phyloP scores from a whole-genome alignment of 2,329 filamentous ascomycete species.

The Ophiostoma quercus region DNA sequence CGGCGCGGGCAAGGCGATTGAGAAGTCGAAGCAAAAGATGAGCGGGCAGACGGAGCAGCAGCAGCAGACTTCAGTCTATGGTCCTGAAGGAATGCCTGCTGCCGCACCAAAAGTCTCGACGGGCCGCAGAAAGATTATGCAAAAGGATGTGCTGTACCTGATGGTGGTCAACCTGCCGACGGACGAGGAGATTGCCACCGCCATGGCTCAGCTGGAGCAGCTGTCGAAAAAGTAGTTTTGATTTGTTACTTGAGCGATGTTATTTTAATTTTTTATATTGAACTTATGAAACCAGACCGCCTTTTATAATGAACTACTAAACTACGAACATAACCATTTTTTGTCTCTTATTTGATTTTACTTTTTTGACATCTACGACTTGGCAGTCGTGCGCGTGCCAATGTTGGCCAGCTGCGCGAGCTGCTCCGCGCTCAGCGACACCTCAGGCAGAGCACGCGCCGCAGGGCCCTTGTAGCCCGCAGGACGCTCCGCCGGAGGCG shows the following conservation, averaged over 20 bases:
- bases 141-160: background rate
- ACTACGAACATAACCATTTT: background rate
- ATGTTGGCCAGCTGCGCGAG: slow-evolving; percentile 11
- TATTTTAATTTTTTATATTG: background rate
- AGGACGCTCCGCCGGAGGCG: slow-evolving; percentile 9
- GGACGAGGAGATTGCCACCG: background rate
- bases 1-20: background rate
- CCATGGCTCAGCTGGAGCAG: background rate
- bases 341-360: background rate
- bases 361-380: background rate
- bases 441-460: background rate
- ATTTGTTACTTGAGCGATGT: background rate
- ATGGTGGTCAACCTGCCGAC: slow-evolving; percentile 6
- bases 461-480: slow-evolving; percentile 11
- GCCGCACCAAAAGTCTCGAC: background rate
- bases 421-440: slow-evolving; percentile 11
- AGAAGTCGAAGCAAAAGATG: background rate
- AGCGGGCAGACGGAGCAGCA: background rate
- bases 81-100: background rate
- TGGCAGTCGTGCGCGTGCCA: slow-evolving; percentile 14
- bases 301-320: background rate
- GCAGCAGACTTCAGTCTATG: background rate
- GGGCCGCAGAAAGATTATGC: background rate
- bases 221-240: background rate
- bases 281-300: background rate